phyloP scores from a whole-genome alignment of 768 basidiomycete species.

The Termitomyces sp. region DNA sequence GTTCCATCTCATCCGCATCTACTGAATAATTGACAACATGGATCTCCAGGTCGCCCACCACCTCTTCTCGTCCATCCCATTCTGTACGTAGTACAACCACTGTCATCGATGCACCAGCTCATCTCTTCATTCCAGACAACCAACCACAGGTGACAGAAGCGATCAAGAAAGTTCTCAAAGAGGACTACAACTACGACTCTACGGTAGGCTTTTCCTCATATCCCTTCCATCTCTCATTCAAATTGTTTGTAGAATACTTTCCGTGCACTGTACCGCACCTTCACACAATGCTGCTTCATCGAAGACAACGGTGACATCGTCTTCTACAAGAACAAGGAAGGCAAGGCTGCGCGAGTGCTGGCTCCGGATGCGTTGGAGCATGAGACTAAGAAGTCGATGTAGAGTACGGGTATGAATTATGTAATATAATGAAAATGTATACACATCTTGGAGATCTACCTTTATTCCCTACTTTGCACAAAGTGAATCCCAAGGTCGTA shows the following conservation, averaged over 20 bases:
- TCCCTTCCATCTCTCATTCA: not conserved
- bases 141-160: slow-evolving; percentile 50
- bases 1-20: not conserved
- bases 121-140: slow-evolving; percentile 35
- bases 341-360: slow-evolving; percentile 31
- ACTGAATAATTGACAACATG: not conserved
- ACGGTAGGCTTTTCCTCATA: slow-evolving; percentile 31
- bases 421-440: not conserved
- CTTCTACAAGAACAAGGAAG: slow-evolving; percentile 54
- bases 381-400: slow-evolving; percentile 9
- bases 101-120: not conserved
- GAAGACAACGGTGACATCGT: slow-evolving; percentile 60
- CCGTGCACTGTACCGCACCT: slow-evolving; percentile 53
- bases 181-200: slow-evolving; percentile 58
- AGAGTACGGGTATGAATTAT: not conserved
- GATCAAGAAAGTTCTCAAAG: slow-evolving; percentile 46
- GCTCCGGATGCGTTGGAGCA: slow-evolving; percentile 16
- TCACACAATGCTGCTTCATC: slow-evolving; percentile 57
- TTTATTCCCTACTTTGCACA: not conserved
- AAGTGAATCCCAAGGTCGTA: no score
- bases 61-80: slow-evolving; percentile 55
- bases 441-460: not conserved
- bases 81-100: slow-evolving; percentile 25
- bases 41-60: slow-evolving; percentile 48
- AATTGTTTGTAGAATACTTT: slow-evolving; percentile 40